Evolutionary conservation across 192 early-diverging fungal genomes (phyloP), one percentile per base, ranked within the genome.

Genomic region (Coemansia sp.): DNA sequence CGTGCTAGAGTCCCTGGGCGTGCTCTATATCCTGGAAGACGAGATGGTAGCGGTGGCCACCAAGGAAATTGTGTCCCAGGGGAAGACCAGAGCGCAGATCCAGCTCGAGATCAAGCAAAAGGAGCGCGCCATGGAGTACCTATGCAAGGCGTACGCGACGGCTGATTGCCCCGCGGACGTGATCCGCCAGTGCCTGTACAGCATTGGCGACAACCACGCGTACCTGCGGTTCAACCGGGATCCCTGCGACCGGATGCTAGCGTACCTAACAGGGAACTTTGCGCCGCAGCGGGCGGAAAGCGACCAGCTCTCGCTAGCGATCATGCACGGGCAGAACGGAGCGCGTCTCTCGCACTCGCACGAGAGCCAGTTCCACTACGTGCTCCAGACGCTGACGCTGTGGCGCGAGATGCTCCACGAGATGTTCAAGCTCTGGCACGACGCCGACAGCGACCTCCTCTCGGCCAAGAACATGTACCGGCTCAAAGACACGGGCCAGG

Each of bases 341-440:
- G 92, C 95, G 36, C 85, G 97, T 10, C 86, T 99, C 18, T 89
- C 93, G 23, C 97, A 99, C 65, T 87, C 89, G 68, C 97, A 99
- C 79, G 83, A 88, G 48, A 94, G 87, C 45, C 97, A 99, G 77
- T 99, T 92, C 81, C 86, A 87, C 63, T 97, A 95, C 73, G 95
- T 95, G 37, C 85, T 89, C 34, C 97, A 99, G 81, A 95, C 95
- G 20, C 84, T 99, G 50, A 87, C 92, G 10, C 82, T 99, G 28
- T 99, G 97, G 96, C 86, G 95, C 14, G 95, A 99, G 74, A 91
- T 99, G 65, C 79, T 94, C 37, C 90, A 98, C 79, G 95, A 98
- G 69, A 98, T 98, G 94, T 99, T 97, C 73, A 91, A 87, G 84
- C 87, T 99, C 13, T 99, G 96, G 96, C 84, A 83, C 52, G 72